Base-by-base conservation (phyloP, 1,284 basidiomycete genomes). In the Dichomitus squalens region DNA sequence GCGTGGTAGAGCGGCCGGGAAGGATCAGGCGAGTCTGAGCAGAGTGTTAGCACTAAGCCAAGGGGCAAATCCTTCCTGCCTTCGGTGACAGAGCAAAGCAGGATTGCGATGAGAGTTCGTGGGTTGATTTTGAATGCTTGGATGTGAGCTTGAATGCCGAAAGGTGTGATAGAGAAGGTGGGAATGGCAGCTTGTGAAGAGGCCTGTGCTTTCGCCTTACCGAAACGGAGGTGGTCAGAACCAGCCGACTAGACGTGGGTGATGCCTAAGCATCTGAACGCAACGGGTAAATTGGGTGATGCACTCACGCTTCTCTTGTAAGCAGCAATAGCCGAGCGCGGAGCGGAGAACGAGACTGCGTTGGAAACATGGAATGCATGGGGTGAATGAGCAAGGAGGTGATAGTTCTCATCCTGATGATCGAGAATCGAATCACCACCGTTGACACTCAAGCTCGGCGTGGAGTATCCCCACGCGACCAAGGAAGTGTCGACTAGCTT, bases 381-480 rank as follows among this genome's bases (percentile, higher is more conserved):
- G 14, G 48, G 48, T 0, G 48, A 49, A 14, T 34, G 27, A 1
- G 48, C 48, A 0, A 49, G 34, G 20, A 49, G 4, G 23, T 49
- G 27, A 20, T 34, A 49, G 33, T 38, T 34, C 21, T 33, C 34
- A n/a, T 50, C 49, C 9, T 40, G 25, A n/a, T 18, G 27, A 34
- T 39, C 25, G 49, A 40, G 36, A 16, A 27, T 23, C 9, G 41
- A 44, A n/a, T 23, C 12, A 23, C 41, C 49, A 29, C 23, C 21
- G 49, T n/a, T 38, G 18, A 25, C 16, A n/a, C 20, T 20, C 35
- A 36, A 21, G 23, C 34, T 27, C 23, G 20, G 7, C 25, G 49
- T 40, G 14, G 48, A 36, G 33, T 40, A 36, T 3, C 52, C 58
- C 58, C 58, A 60, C 2, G 58, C 58, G n/a, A 56, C 56, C 14